Percentiles rank a stretch among this genome's conserved stretches.
Evolutionary conservation across 345 rosid genomes (phyloP).

Genomic region (Lumnitzera littorea): DNA sequence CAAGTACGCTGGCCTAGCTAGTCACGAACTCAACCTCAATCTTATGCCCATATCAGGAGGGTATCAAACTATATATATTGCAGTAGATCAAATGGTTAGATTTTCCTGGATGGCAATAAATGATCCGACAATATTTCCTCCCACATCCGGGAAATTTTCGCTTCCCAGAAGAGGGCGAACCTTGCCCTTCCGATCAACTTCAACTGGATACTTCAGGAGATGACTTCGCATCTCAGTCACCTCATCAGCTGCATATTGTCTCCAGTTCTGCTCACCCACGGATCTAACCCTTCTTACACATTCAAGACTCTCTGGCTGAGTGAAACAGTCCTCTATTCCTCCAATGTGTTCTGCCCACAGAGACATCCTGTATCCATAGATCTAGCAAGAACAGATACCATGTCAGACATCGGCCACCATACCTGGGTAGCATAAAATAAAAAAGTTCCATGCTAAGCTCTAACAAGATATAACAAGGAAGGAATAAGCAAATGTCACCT

Average conservation of each 20-base stretch:
- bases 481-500: conserved; percentile 33
- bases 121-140: conserved; percentile 78
- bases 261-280: conserved; percentile 64
- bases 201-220: conserved; percentile 78
- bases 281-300: conserved; percentile 64
- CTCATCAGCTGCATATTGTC: conserved; percentile 53
- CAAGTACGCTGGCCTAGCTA: too few relatives aligned
- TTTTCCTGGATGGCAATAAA: conserved; percentile 78
- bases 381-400: conserved; percentile 24
- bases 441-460: too few relatives aligned
- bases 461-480: background rate
- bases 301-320: conserved; percentile 61
- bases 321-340: conserved; percentile 49
- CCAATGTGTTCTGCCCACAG: conserved; percentile 95
- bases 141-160: conserved; percentile 81
- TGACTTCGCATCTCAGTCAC: conserved; percentile 82
- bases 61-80: background rate
- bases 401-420: background rate
- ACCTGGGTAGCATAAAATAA: too few relatives aligned
- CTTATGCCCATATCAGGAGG: too few relatives aligned
- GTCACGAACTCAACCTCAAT: too few relatives aligned
- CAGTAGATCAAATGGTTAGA: conserved; percentile 52
- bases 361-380: conserved; percentile 89
- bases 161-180: conserved; percentile 60
- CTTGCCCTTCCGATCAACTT: conserved; percentile 72